Evolutionary conservation across 2,329 filamentous ascomycete species (phyloP), one percentile per base, ranked within the genome.

Genomic region (Diaporthe destruens): DNA sequence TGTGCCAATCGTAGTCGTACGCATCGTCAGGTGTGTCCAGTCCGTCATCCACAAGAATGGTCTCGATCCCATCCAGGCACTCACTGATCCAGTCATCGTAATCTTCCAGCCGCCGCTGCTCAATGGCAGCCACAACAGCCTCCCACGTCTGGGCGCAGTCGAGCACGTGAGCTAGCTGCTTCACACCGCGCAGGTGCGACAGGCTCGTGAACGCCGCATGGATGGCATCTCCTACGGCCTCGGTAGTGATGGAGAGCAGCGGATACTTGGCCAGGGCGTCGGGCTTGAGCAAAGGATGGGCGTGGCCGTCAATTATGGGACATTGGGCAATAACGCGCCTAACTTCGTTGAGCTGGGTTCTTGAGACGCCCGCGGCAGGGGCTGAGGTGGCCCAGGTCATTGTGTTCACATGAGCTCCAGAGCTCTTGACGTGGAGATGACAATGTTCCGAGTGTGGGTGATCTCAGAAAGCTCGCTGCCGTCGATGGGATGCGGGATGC

Each of bases 21-120:
- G 89, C 87, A 25, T 88, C 84, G 9, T 87, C 85, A 2, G 84
- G 83, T 18, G 85, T 83, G 68, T 88, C 87, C 9, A 96, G 82
- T 0, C 93, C 92, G 80, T 96, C 94, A 76, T 96, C 94, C n/a
- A 97, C 87, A 1, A 97, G 85, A 14, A 96, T 85, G 1, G 88
- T 89, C 79, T 95, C 90, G 36, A 94, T 93, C 1, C 93, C 93
- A 16, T 88, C 81, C 6, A 97, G 86, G 76, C 93, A 96, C 74
- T 85, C 86, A 56, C 83, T 85, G 14, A 89, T 85, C 73, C 94
- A 90, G 3, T 81, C 86, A 6, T 89, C 84, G 71, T 88, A 87
- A 72, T 87, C 83, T 2, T 81, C 79, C 16, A 79, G 77, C 25
- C 84, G 85, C 72, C 81, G 81, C 69, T 80, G 80, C 71, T 82